phyloP scores from a whole-genome alignment of 2,329 filamentous ascomycete species.

The Pseudogymnoascus sp. region DNA sequence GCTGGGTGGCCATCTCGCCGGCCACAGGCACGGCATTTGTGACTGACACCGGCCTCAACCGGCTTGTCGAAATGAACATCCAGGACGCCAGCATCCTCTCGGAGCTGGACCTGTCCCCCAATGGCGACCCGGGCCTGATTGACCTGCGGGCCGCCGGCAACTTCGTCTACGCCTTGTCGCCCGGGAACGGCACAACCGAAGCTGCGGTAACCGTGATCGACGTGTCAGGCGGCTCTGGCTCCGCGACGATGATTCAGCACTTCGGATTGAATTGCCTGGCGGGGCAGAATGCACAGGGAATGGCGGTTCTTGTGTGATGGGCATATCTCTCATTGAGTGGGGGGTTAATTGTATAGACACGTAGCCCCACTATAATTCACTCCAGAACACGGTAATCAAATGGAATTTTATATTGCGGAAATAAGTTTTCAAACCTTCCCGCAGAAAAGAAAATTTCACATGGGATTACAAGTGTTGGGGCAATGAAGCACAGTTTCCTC shows the following conservation, averaged over 20 bases:
- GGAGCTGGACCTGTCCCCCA: slow-evolving; percentile 33
- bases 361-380: not conserved
- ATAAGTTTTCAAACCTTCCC: not conserved
- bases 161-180: slow-evolving; percentile 46
- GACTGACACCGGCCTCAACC: slow-evolving; percentile 44
- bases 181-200: slow-evolving; percentile 19
- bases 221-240: slow-evolving; percentile 17
- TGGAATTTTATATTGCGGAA: not conserved
- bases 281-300: not conserved
- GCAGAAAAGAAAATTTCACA: not conserved
- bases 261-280: not conserved
- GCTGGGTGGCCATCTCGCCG: slow-evolving; percentile 46
- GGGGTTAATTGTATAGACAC: not conserved
- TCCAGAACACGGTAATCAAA: not conserved
- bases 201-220: slow-evolving; percentile 34
- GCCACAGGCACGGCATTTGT: slow-evolving; percentile 46
- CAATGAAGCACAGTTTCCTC: too few species aligned
- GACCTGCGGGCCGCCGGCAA: slow-evolving; percentile 44
- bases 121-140: slow-evolving; percentile 44
- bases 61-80: slow-evolving; percentile 47
- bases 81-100: slow-evolving; percentile 39
- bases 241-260: not conserved
- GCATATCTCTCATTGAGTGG: not conserved
- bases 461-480: not conserved
- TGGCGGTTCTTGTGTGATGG: not conserved